Base-by-base conservation (phyloP, 2,329 filamentous ascomycete species). In the Botrytis squamosa region DNA sequence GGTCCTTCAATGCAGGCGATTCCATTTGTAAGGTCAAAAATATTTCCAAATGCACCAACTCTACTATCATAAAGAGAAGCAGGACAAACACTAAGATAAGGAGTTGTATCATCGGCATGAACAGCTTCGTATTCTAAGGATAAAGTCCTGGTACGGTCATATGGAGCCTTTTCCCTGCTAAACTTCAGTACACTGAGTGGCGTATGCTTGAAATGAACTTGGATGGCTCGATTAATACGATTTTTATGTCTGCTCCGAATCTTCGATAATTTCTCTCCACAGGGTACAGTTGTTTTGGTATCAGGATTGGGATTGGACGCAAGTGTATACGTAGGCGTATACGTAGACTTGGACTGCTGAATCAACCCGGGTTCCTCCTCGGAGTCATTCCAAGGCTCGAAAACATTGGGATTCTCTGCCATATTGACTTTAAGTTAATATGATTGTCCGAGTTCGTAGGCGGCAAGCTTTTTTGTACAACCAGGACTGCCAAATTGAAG, bases 1-100 rank as follows among this genome's bases (percentile, higher is more conserved):
- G 67, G 67, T 10, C 52, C 67, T 18, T 70, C 52, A 14, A 70
- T 70, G n/a, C 52, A 59, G 36, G 67, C 67, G 18, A 49, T 5
- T 25, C 29, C 63, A 8, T 66, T 46, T 49, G 5, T 12, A 22
- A 25, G 29, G 20, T 49, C 42, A 1, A 33, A 22, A n/a, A 8
- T 6, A 10, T 16, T 3, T 4, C n/a, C n/a, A 57, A 57, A 18
- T 18, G n/a, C 52, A 57, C 52, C n/a, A 29, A 57, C n/a, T 57
- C 14, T 29, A 57, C 14, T 18, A 18, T 7, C 29, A 29, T 57
- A 29, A 57, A 57, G n/a, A 29, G 14, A 16, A 57, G 38, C 25
- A 40, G 60, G 60, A n/a, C 60, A 63, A 25, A n/a, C 14, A 63
- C 60, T 63, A 25, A 63, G 14, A 42, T 42, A 63, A 40, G 14